Conservation (phyloP, 805 yeast species). For the Blastobotrys mokoenaii region DNA sequence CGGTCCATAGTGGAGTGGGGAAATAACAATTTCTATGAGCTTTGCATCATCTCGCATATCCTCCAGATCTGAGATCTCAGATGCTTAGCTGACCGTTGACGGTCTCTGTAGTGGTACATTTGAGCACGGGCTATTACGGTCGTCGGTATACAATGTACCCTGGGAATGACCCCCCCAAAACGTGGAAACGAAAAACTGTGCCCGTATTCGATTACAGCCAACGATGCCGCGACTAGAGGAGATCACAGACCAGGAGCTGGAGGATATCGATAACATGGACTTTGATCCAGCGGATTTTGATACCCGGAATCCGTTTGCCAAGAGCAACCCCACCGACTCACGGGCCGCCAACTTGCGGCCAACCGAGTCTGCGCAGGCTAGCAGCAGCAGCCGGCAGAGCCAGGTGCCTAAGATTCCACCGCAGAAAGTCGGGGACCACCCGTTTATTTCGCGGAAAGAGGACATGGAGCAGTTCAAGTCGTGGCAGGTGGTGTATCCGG, state of each 20-base stretch:
- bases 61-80: too few species aligned
- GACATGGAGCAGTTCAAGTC: slow-evolving; percentile 49
- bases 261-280: slow-evolving; percentile 77
- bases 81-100: too few species aligned
- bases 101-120: too few species aligned
- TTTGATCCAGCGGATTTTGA: slow-evolving; percentile 92
- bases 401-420: slow-evolving; percentile 10
- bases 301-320: slow-evolving; percentile 35
- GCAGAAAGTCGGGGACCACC: slow-evolving; percentile 12
- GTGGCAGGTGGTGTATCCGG: slow-evolving; percentile 78
- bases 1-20: too few species aligned
- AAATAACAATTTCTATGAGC: too few species aligned
- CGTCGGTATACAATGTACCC: neutral
- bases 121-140: neutral
- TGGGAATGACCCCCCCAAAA: neutral
- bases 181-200: neutral
- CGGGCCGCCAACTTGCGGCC: slow-evolving; percentile 9
- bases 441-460: slow-evolving; percentile 43
- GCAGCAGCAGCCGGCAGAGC: slow-evolving; percentile 6
- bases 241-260: slow-evolving; percentile 49
- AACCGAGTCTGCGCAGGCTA: slow-evolving; percentile 6
- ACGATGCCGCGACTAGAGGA: slow-evolving; percentile 26
- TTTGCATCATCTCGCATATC: too few species aligned
- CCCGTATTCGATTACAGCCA: neutral
- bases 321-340: slow-evolving; percentile 14